These are phyloP conservation scores for Metroxylon sagu DNA, from an alignment of 176 grass and related monocot species.

Conservation along the genomic window DNA sequence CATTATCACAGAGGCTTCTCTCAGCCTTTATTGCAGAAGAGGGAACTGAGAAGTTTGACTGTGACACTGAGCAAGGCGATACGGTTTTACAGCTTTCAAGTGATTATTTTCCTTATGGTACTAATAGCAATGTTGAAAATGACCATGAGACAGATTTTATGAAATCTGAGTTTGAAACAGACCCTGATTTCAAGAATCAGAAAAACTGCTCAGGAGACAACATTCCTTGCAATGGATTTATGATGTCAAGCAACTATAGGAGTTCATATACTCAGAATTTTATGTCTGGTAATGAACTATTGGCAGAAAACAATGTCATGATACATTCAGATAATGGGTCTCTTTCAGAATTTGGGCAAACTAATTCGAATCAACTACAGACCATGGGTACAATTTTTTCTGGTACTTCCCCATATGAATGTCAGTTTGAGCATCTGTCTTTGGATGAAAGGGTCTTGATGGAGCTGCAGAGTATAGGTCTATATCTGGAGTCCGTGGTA, in stretches of 20 bases:
- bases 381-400: conserved; percentile 30
- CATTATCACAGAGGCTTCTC: conserved; percentile 69
- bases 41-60: conserved; percentile 34
- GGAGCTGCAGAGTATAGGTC: conserved; percentile 75
- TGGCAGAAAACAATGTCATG: conserved; percentile 19
- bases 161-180: conserved; percentile 29
- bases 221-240: conserved; percentile 44
- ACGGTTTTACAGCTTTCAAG: conserved; percentile 29
- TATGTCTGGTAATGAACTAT: conserved; percentile 30
- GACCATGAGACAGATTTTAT: conserved; percentile 23
- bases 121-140: conserved; percentile 36
- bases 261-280: conserved; percentile 31
- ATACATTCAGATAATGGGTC: conserved; percentile 28
- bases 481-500: conserved; percentile 58
- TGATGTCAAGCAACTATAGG: conserved; percentile 41
- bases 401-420: conserved; percentile 39
- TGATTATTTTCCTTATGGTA: conserved; percentile 25
- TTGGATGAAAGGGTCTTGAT: conserved; percentile 66
- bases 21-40: conserved; percentile 73
- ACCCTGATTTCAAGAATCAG: conserved; percentile 31
- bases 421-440: conserved; percentile 54
- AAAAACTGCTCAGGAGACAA: conserved; percentile 30
- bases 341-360: conserved; percentile 26
- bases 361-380: conserved; percentile 17
- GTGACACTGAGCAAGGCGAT: conserved; percentile 24